Base-by-base conservation (phyloP, 2,329 filamentous ascomycete species). In the Cryphonectria naterciae region DNA sequence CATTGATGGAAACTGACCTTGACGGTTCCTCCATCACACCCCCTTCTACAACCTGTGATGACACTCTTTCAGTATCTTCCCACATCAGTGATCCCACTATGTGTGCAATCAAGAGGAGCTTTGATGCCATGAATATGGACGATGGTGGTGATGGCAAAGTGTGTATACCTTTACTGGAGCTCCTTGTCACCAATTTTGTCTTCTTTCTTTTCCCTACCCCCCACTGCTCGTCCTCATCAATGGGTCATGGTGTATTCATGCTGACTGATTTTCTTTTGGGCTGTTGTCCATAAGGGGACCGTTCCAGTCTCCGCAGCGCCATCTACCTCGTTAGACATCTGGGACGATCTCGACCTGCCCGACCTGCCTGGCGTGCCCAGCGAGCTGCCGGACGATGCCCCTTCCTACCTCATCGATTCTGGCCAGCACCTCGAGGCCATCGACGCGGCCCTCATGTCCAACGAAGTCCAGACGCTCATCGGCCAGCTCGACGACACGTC, bases 271-370 rank as follows among this genome's bases (percentile, higher is more conserved):
- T 32, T 25, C 1, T 22, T 5, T n/a, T 17, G 4, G 65, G 65
- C 41, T 32, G 15, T 15, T 32, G 5, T 19, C 25, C 28, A 56
- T 22, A 60, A 39, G 4, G 32, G 15, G 28, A 17, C n/a, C 10
- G 28, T 25, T n/a, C 4, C 32, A n/a, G 35, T n/a, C 22, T 22
- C 17, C 17, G 22, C 46, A 49, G 5, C 32, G 2, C 3, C 58
- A n/a, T 6, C 35, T 39, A 25, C 17, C 11, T n/a, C 19, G 17
- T 61, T 19, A 19, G 22, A 39, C 58, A 37, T 61, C 22, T 61
- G 58, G 61, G 61, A 46, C 39, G 61, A 64, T 46, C 37, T 64
- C 61, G 61, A 64, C 39, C 61, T 64, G n/a, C n/a, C 22, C 13
- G 61, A 46, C 5, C 39, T 64, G n/a, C 61, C 61, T 17, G 61